Evolutionary conservation across 2,329 filamentous ascomycete genomes (phyloP), one percentile per base, ranked within the genome.

Genomic region (Pseudogymnoascus sp.): DNA sequence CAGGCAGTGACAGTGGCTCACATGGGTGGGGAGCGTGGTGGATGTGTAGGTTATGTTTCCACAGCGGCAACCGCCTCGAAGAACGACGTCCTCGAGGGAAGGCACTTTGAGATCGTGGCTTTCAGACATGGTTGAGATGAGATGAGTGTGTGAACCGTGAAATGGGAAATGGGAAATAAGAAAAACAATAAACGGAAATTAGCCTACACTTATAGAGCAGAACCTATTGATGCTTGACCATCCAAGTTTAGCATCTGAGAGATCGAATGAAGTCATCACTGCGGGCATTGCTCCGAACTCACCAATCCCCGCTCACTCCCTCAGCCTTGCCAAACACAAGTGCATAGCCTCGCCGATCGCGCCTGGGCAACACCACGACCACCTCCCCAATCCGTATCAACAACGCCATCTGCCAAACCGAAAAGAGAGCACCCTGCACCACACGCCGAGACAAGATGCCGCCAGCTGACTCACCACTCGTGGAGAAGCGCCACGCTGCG

Each of bases 401-500:
- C 36, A 22, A 33, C 58, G 7, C 37, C 58, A 22, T 25, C 14
- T 6, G 22, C 38, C 39, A 33, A 50, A 25, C 39, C 39, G 30
- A n/a, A 6, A 39, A 22, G 11, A 22, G 15, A 37, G 15, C 15
- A 6, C 30, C 22, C n/a, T 22, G 36, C 35, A 33, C 15, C 14
- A 20, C 33, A 15, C 35, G 41, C n/a, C 47, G 43, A 47, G 25
- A 35, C 33, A 73, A 64, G 6, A 75, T 74, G 72, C 72, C 75
- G 61, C 80, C 86, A 63, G 68, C 68, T 62, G 58, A 63, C n/a
- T 90, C 90, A 60, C 75, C 71, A 62, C 82, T 85, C 63, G 65
- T 66, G 59, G 67, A 69, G 33, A 91, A 90, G 74, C 87, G 89
- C 73, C 83, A 83, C 67, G 89, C 89, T 25, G 90, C 90, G 15